Base-by-base conservation (phyloP, 768 basidiomycete species). In the Xerocomellus chrysenteron region DNA sequence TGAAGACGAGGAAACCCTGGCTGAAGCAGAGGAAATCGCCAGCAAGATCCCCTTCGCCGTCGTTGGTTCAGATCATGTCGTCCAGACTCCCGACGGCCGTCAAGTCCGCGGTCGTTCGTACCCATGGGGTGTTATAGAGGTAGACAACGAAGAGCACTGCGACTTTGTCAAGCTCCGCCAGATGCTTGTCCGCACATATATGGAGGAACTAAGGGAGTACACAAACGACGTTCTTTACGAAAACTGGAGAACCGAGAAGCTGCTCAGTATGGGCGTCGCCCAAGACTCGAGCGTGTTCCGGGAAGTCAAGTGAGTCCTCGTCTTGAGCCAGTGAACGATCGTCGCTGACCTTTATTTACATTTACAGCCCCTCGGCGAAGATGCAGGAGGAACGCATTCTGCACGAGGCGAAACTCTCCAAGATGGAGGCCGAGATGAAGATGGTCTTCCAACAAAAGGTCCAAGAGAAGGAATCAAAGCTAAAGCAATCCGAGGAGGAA, bases 371-470 rank as follows among this genome's bases (percentile, higher is more conserved):
- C 59, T 95, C 95, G 47, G 92, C 90, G 56, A 90, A 94, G 75
- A 84, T 93, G 78, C 94, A 95, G 61, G 97, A 99, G 71, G 97
- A 99, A 71, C 91, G 97, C 54, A 80, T 92, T 50, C 74, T 98
- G 69, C 96, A 99, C 76, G 96, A 99, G 76, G 90, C 92, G 64
- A 98, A 98, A 74, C 85, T 99, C 52, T 85, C 92, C 54, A 99
- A 99, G 86, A 98, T 98, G 89, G 97, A 99, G 78, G 91, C 94
- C 54, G 97, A 98, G 82, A 99, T 99, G 97, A 98, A 98, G 86
- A 94, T 96, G 92, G 97, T 99, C 66, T 99, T 99, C 94, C 94
- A 95, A 72, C 97, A 98, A 76, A 99, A 99, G 75, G 97, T 99
- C 53, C 93, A 94, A 73, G 97, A 99, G 74, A 98, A 99, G 81